Conservation (phyloP, 1,284 basidiomycete species). For the Ustilago hordei region DNA sequence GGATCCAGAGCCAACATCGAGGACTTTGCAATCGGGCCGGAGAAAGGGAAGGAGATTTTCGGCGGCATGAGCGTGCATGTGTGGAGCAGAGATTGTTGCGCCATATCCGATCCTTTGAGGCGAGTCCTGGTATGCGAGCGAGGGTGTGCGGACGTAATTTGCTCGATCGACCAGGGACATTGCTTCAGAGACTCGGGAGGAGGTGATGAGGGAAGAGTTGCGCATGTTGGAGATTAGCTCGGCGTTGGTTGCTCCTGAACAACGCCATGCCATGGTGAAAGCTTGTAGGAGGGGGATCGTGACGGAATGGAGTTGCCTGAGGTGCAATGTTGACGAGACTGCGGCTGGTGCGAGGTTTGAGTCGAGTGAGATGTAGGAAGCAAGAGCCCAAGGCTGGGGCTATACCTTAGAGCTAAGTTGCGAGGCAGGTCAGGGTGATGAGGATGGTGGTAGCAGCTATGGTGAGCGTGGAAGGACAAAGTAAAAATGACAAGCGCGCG, state of each 20-base stretch:
- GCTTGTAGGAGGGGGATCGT: neutral
- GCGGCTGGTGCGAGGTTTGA: neutral
- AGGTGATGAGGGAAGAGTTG: constrained; percentile 73
- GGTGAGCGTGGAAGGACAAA: neutral
- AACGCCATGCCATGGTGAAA: constrained; percentile 81
- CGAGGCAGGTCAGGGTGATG: neutral
- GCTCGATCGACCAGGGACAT: constrained; percentile 57
- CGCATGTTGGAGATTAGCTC: constrained; percentile 80
- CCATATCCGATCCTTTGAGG: constrained; percentile 85
- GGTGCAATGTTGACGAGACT: neutral
- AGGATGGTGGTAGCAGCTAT: neutral
- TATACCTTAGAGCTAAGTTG: no score
- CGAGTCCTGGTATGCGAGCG: constrained; percentile 78
- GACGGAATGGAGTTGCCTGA: neutral
- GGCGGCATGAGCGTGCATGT: constrained; percentile 84
- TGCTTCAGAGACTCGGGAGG: constrained; percentile 44
- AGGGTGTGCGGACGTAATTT: constrained; percentile 75
- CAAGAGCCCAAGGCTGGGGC: no score
- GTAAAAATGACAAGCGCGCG: constrained; percentile 5
- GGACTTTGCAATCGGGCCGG: constrained; percentile 77
- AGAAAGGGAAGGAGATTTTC: constrained; percentile 81
- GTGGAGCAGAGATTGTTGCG: constrained; percentile 89
- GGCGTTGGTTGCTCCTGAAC: constrained; percentile 77
- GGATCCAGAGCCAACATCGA: constrained; percentile 75
- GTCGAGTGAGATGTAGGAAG: no score